Base-by-base conservation (phyloP, 2,329 filamentous ascomycete species). In the Colletotrichum aenigma region DNA sequence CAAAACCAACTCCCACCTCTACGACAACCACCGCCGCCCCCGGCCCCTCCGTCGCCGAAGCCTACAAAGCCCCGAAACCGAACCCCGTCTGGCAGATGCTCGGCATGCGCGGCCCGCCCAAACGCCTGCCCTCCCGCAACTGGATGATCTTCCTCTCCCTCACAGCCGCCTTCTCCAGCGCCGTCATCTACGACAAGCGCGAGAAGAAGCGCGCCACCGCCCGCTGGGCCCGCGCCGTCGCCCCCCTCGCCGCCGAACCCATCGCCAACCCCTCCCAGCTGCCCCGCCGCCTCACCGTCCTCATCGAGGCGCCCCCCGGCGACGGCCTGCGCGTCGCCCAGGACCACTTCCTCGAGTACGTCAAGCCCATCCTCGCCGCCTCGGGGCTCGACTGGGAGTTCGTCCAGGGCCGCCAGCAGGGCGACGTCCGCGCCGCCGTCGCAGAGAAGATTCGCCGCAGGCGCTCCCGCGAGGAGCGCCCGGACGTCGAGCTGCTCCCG, bases 381-480 rank as follows among this genome's bases (percentile, higher is more conserved):
- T 96, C 95, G 2, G 96, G 96, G 1, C 87, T 98, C 81, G 97
- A 99, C 84, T 98, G 97, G 93, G 96, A 98, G 81, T 97, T 98
- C 73, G 91, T 98, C 7, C 96, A 98, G 85, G 97, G 96, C 7
- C 89, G 96, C 69, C 93, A 94, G 82, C 94, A 98, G 87, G 97
- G 97, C n/a, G 96, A 99, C 82, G 92, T 99, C 60, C 89, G 97
- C 77, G 96, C 95, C 68, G 94, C 94, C 16, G 90, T 97, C 62
- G 96, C 97, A 30, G 95, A 98, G 87, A 93, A 92, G 83, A 95
- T 98, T 83, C 91, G 97, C 74, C 92, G 95, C 81, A 88, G 89
- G 79, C 90, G 93, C 79, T 88, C 91, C 76, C 90, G 90, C 15
- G 90, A 92, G 75, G 88, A 90, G 80, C 86, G 84, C 62, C 86